Conservation (phyloP, 2,329 filamentous ascomycete genomes). For the Emergomyces orientalis region DNA sequence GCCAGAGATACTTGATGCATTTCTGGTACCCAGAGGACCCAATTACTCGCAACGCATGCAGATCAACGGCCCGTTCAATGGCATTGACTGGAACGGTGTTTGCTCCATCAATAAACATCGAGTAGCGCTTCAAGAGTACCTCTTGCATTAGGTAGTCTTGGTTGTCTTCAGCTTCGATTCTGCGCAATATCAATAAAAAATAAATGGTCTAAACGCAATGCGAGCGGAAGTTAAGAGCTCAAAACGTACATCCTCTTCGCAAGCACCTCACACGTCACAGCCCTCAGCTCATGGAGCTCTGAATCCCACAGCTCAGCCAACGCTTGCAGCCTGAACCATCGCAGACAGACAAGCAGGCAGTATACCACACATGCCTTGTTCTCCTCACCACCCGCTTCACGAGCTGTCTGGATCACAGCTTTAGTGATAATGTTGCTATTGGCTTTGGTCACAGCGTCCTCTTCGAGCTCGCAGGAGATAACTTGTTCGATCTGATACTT, state of each 20-base stretch:
- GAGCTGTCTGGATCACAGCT: slow-evolving; percentile 70
- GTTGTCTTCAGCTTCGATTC: slow-evolving; percentile 80
- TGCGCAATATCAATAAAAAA: slow-evolving; percentile 23
- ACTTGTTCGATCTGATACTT: slow-evolving; percentile 85
- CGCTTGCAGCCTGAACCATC: slow-evolving; percentile 74
- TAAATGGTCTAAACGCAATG: neutral
- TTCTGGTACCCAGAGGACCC: slow-evolving; percentile 92
- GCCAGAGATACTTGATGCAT: slow-evolving; percentile 87
- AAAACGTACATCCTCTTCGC: slow-evolving; percentile 58
- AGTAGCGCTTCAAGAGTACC: slow-evolving; percentile 80
- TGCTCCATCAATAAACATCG: slow-evolving; percentile 62
- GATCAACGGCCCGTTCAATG: slow-evolving; percentile 84
- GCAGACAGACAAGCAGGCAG: slow-evolving; percentile 63
- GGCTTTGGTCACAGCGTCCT: slow-evolving; percentile 61
- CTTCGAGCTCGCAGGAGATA: slow-evolving; percentile 81
- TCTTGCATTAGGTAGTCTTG: slow-evolving; percentile 67
- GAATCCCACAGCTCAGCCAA: slow-evolving; percentile 83
- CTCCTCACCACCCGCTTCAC: slow-evolving; percentile 67
- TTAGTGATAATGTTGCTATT: slow-evolving; percentile 79
- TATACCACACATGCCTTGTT: slow-evolving; percentile 73
- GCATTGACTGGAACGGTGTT: slow-evolving; percentile 72
- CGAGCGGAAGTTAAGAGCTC: neutral
- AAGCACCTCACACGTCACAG: slow-evolving; percentile 78
- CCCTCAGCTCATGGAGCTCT: slow-evolving; percentile 68
- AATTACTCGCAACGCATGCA: slow-evolving; percentile 82